phyloP scores from a whole-genome alignment of 129 eudicot species.

The Tagetes erecta region DNA sequence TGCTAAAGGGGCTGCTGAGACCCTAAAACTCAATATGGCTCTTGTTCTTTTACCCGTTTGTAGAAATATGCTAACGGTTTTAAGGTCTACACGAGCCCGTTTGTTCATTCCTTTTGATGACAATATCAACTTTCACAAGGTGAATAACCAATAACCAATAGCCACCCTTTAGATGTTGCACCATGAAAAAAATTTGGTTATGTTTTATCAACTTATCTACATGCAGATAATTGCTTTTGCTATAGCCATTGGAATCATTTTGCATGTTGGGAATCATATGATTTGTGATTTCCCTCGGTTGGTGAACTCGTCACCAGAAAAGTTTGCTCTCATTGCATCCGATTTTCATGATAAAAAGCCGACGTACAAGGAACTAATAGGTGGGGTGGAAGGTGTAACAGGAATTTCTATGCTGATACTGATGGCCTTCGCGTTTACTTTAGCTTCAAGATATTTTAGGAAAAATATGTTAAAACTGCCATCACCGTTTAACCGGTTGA shows the following conservation, averaged over 20 bases:
- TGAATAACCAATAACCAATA: slow-evolving; percentile 17
- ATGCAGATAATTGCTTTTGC: slow-evolving; percentile 86
- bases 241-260: slow-evolving; percentile 71
- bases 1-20: slow-evolving; percentile 98
- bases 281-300: slow-evolving; percentile 95
- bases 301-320: slow-evolving; percentile 38
- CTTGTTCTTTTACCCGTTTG: slow-evolving; percentile 90
- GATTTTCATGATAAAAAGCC: slow-evolving; percentile 65
- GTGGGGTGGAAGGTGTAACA: slow-evolving; percentile 79
- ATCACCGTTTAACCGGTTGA: slow-evolving; percentile 78
- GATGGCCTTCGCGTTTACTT: slow-evolving; percentile 66
- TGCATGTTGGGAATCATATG: slow-evolving; percentile 91
- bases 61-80: slow-evolving; percentile 71
- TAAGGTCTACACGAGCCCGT: slow-evolving; percentile 83
- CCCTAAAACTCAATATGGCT: slow-evolving; percentile 95
- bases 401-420: slow-evolving; percentile 74
- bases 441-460: slow-evolving; percentile 81
- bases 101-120: slow-evolving; percentile 77
- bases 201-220: not conserved
- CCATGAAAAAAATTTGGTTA: not conserved
- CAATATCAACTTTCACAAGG: slow-evolving; percentile 95
- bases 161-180: not conserved
- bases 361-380: slow-evolving; percentile 49
- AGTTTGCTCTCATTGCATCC: slow-evolving; percentile 71
- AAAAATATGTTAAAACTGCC: slow-evolving; percentile 75